Conservation (phyloP, 2,329 filamentous ascomycete genomes). For the Tympanopsis confertula region DNA sequence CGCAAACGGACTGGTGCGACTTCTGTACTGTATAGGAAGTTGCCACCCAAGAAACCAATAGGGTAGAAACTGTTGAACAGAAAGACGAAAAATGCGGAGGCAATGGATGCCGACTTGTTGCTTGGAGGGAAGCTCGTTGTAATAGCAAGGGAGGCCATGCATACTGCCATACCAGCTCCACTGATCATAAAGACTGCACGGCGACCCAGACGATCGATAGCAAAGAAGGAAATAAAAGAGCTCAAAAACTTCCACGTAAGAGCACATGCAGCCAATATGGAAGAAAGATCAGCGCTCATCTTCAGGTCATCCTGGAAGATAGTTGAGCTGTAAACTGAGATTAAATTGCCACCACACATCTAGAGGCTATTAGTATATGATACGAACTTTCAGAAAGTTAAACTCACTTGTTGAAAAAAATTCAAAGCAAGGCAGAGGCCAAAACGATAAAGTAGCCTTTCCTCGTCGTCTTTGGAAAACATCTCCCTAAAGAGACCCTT, state of each 20-base stretch:
- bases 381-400: constrained; percentile 15
- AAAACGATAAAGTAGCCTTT: constrained; percentile 37
- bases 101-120: constrained; percentile 34
- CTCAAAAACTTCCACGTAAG: constrained; percentile 44
- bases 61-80: constrained; percentile 49
- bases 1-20: constrained; percentile 38
- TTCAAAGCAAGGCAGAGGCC: constrained; percentile 34
- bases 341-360: constrained; percentile 28
- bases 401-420: constrained; percentile 35
- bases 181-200: constrained; percentile 38
- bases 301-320: constrained; percentile 27
- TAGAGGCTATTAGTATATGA: constrained; percentile 15
- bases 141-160: constrained; percentile 40
- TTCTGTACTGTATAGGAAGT: constrained; percentile 49
- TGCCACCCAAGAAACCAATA: constrained; percentile 45
- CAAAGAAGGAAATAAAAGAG: constrained; percentile 34
- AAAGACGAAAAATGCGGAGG: constrained; percentile 43
- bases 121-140: constrained; percentile 32
- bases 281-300: constrained; percentile 20
- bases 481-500: constrained; percentile 27
- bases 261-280: constrained; percentile 32
- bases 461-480: constrained; percentile 31
- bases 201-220: constrained; percentile 36
- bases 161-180: constrained; percentile 37
- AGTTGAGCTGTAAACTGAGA: constrained; percentile 31